Base-by-base conservation (phyloP, 106 monocot species). In the Dendrobium nobile region DNA sequence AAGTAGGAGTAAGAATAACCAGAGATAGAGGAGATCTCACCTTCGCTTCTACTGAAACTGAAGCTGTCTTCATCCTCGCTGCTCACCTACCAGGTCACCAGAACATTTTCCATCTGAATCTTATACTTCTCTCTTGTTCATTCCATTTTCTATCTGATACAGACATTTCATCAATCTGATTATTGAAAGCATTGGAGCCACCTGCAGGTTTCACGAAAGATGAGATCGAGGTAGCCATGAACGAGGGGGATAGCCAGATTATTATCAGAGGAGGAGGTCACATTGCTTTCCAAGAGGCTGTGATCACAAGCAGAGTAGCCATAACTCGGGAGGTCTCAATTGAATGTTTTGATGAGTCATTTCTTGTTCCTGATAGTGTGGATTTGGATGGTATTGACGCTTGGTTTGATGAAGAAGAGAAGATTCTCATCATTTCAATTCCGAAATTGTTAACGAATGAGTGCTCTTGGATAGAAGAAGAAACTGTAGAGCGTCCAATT, bases 61-160 rank as follows among this genome's bases (percentile, higher is more conserved):
- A 88, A 0, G 67, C 79, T 19, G 26, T 68, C 54, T 83, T 88
- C 79, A 24, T 88, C 82, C 67, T 88, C 84, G 78, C 83, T 19
- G 84, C 81, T 1, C 80, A 91, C 54, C 83, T 91, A 4, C 88
- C 91, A 81, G 91, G 91, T 91, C 74, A 84, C 47, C 3, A 73
- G 3, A 56, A 56, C n/a, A 56, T 73, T 16, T 42, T 58, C 26
- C n/a, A 37, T 75, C n/a, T 47, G 8, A 22, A 28, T 7, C 45
- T 9, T 44, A 79, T 33, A n/a, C 26, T 44, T 41, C 42, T 31
- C 51, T 13, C 51, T 51, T 13, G 15, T 13, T 61, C 22, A 20
- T 20, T n/a, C 5, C 24, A 47, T 48, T 17, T 44, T 65, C 31
- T 22, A 41, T 77, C 10, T 47, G 4, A 22, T 31, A 7, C 28